Evolutionary conservation across 495 filamentous ascomycete species (phyloP).

Genomic region (Clavariopsis aquatica): DNA sequence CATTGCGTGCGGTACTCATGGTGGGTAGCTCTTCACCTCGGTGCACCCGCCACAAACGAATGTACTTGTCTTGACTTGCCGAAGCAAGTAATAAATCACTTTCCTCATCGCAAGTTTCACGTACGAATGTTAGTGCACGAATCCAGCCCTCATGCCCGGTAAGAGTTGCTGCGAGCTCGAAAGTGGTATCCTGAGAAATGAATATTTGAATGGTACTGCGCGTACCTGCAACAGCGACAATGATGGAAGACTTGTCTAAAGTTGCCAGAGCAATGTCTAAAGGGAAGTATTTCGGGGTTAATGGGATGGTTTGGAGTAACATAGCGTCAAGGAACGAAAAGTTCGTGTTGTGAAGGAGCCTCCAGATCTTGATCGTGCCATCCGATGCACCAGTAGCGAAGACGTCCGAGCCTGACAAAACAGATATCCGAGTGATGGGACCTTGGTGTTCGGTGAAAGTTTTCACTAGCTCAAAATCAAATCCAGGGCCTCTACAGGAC

Average conservation of each 20-base stretch:
- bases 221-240: constrained; percentile 85
- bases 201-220: constrained; percentile 76
- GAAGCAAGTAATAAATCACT: constrained; percentile 84
- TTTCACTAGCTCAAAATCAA: constrained; percentile 49
- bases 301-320: constrained; percentile 69
- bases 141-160: constrained; percentile 96
- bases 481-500: constrained; percentile 25
- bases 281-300: constrained; percentile 78
- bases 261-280: constrained; percentile 66
- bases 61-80: constrained; percentile 95
- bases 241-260: constrained; percentile 55
- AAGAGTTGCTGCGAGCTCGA: constrained; percentile 75
- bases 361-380: constrained; percentile 80
- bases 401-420: constrained; percentile 54
- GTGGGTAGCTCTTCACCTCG: constrained; percentile 64
- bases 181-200: constrained; percentile 57
- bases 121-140: constrained; percentile 74
- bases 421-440: constrained; percentile 77
- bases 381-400: constrained; percentile 78
- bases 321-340: constrained; percentile 44
- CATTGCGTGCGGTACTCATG: constrained; percentile 41
- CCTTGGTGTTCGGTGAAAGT: constrained; percentile 65
- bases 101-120: constrained; percentile 55
- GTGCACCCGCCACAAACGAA: constrained; percentile 88
- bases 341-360: constrained; percentile 50